Evolutionary conservation across 441 rosid genomes (phyloP).

Genomic region (Adansonia grandidieri): DNA sequence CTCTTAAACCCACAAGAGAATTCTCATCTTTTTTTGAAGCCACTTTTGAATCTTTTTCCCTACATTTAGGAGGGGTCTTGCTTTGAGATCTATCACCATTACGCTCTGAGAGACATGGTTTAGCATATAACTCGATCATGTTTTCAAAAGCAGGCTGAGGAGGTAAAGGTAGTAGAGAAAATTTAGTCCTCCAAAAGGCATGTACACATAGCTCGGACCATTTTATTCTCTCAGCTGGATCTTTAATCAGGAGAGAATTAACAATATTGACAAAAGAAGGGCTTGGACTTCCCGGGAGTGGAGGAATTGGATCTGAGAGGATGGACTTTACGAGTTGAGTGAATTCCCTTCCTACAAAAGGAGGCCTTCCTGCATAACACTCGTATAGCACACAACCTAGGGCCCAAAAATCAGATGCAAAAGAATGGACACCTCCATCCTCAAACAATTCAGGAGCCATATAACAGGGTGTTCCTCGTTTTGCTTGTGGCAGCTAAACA

Average conservation of each 20-base stretch:
- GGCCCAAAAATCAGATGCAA: slow-evolving; percentile 98
- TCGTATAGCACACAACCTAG: slow-evolving; percentile 96
- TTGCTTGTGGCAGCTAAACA: slow-evolving; percentile 74
- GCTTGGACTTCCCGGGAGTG: slow-evolving; percentile 89
- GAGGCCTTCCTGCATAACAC: slow-evolving; percentile 91
- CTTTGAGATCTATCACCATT: slow-evolving; percentile 71
- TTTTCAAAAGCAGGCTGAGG: slow-evolving; percentile 85
- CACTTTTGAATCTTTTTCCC: slow-evolving; percentile 75
- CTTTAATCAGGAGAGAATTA: slow-evolving; percentile 87
- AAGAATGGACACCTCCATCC: slow-evolving; percentile 96
- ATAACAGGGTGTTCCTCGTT: slow-evolving; percentile 96
- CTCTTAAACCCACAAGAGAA: slow-evolving; percentile 53
- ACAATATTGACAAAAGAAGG: slow-evolving; percentile 77
- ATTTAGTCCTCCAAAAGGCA: slow-evolving; percentile 83
- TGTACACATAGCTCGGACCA: slow-evolving; percentile 88
- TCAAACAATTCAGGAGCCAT: slow-evolving; percentile 99
- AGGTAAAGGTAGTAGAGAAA: slow-evolving; percentile 63
- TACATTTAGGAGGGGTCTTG: slow-evolving; percentile 76
- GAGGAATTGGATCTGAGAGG: slow-evolving; percentile 84
- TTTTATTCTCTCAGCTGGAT: slow-evolving; percentile 91
- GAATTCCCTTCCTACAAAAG: slow-evolving; percentile 83
- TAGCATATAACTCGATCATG: slow-evolving; percentile 67
- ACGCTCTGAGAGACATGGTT: slow-evolving; percentile 80
- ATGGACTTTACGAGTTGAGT: slow-evolving; percentile 90
- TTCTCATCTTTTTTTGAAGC: slow-evolving; percentile 65